Evolutionary conservation across 495 filamentous ascomycete species (phyloP).

Genomic region (Aspergillus ostianus): DNA sequence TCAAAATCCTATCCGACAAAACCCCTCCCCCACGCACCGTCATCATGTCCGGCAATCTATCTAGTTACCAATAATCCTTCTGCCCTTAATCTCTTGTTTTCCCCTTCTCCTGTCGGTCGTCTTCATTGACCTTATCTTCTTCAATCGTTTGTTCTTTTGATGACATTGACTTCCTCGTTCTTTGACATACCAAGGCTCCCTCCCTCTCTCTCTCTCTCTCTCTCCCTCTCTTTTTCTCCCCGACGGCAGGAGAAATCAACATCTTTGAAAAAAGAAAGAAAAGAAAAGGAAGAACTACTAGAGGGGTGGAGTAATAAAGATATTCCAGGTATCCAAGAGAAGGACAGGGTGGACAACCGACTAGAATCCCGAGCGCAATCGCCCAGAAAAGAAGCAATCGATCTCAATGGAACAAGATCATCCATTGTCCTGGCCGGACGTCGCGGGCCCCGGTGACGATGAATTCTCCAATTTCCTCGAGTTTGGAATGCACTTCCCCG

Average conservation of each 20-base stretch:
- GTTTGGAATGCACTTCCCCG: constrained; percentile 50
- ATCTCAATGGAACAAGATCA: constrained; percentile 41
- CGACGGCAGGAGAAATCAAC: neutral
- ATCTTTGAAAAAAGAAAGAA: neutral
- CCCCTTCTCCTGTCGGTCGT: too few relatives aligned
- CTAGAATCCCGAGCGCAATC: neutral
- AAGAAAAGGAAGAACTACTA: neutral
- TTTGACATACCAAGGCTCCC: neutral
- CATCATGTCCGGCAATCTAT: constrained; percentile 6
- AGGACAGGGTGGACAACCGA: neutral
- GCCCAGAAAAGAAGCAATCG: neutral
- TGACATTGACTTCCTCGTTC: neutral
- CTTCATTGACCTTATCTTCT: neutral
- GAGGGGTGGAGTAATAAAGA: neutral
- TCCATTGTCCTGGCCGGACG: constrained; percentile 44
- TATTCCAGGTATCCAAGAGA: neutral
- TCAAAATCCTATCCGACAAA: neutral
- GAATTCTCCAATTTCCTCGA: constrained; percentile 56
- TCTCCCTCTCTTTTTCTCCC: neutral
- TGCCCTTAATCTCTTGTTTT: neutral
- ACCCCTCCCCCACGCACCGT: constrained; percentile 1
- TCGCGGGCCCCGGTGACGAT: constrained; percentile 38
- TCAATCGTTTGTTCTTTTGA: neutral
- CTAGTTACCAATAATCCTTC: neutral
- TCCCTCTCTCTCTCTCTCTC: neutral